A percentile compares a stretch with the other conserved stretches of the same genome.
phyloP scores from a whole-genome alignment of 2,329 filamentous ascomycete genomes.

The Coniochaeta pulveracea region DNA sequence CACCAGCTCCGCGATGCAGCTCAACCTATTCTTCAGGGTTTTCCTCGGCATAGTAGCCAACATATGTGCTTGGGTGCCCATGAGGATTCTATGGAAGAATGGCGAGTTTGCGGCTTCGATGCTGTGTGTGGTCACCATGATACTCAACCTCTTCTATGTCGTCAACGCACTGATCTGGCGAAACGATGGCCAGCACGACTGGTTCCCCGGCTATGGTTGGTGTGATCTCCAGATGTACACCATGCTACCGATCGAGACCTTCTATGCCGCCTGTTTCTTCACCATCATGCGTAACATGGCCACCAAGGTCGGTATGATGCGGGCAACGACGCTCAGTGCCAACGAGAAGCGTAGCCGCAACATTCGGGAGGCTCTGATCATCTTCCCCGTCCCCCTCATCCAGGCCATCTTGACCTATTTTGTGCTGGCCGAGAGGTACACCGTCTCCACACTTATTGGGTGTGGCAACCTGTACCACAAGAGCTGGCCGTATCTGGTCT shows the following conservation, averaged over 20 bases:
- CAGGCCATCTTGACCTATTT: constrained; percentile 37
- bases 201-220: constrained; percentile 40
- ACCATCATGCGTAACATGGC: constrained; percentile 44
- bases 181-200: constrained; percentile 33
- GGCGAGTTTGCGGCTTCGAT: constrained; percentile 42
- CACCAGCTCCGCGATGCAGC: constrained; percentile 17
- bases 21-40: constrained; percentile 39
- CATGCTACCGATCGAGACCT: constrained; percentile 22
- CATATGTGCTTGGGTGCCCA: constrained; percentile 35
- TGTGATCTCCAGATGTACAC: constrained; percentile 39
- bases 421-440: constrained; percentile 34
- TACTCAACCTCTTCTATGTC: constrained; percentile 36
- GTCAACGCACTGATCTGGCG: constrained; percentile 42
- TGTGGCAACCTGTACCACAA: constrained; percentile 31
- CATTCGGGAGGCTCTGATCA: constrained; percentile 37
- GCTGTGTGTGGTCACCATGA: constrained; percentile 31
- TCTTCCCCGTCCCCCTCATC: constrained; percentile 40
- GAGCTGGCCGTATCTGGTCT: constrained; percentile 35
- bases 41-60: constrained; percentile 32
- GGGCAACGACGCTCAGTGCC: constrained; percentile 25
- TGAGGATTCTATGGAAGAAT: constrained; percentile 37
- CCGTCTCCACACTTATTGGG: constrained; percentile 35
- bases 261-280: constrained; percentile 39
- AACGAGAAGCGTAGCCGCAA: constrained; percentile 29
- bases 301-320: constrained; percentile 32